These are phyloP conservation scores for Ganoderma lucidum DNA, from an alignment of 1,284 basidiomycete species.

Conservation along the genomic window DNA sequence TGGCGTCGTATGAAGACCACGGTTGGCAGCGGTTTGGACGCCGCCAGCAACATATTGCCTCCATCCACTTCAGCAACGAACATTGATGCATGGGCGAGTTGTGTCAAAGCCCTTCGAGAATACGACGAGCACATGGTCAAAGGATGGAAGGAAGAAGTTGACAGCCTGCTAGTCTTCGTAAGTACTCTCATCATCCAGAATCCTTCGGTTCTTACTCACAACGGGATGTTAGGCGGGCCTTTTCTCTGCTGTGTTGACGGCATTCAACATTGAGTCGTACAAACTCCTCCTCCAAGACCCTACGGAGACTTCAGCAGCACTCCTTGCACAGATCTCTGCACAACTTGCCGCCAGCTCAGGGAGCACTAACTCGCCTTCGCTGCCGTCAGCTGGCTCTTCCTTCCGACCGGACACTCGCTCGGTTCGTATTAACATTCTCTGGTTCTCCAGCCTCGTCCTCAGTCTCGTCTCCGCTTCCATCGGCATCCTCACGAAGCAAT, in stretches of 20 bases:
- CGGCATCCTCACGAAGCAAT: slow-evolving; percentile 37
- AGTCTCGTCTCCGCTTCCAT: slow-evolving; percentile 36
- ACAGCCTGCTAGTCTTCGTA: slow-evolving; percentile 36
- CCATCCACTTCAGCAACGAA: background rate
- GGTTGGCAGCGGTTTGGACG: background rate
- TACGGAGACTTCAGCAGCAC: slow-evolving; percentile 15
- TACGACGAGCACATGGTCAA: slow-evolving; percentile 31
- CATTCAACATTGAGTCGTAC: slow-evolving; percentile 37
- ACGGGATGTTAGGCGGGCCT: slow-evolving; percentile 31
- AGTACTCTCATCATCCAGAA: background rate
- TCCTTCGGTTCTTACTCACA: background rate
- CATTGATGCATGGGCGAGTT: slow-evolving; percentile 29
- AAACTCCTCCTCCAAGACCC: slow-evolving; percentile 33
- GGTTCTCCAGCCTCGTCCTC: slow-evolving; percentile 38
- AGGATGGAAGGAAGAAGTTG: slow-evolving; percentile 37
- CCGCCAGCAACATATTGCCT: background rate
- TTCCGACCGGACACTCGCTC: slow-evolving; percentile 15
- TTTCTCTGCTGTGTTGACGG: slow-evolving; percentile 37
- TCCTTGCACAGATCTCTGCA: slow-evolving; percentile 19
- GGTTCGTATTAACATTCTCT: slow-evolving; percentile 35
- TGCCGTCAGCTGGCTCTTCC: background rate
- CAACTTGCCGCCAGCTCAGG: slow-evolving; percentile 16
- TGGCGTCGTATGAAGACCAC: background rate
- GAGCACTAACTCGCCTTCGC: background rate
- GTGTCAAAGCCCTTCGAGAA: slow-evolving; percentile 28